Evolutionary conservation across 108 stramenopile genomes (phyloP).

Genomic region (Cyclotella kingstonii): DNA sequence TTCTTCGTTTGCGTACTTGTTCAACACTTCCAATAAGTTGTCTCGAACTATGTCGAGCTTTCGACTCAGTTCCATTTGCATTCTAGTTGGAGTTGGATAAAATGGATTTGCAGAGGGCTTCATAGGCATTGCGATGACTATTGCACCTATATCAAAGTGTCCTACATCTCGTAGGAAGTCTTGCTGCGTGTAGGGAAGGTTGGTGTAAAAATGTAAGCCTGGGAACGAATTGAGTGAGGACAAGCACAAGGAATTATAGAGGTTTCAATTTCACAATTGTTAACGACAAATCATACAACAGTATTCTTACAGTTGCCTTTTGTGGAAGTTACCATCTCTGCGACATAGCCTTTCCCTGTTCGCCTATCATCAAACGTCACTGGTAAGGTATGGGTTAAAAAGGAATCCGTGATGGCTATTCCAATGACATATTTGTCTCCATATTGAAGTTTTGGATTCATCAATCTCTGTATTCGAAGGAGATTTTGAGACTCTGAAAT

Average conservation of each 20-base stretch:
- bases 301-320: constrained; percentile 1
- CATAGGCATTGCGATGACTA: constrained; percentile 25
- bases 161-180: constrained; percentile 22
- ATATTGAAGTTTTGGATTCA: constrained; percentile 13
- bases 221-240: background rate
- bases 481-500: background rate
- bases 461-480: constrained; percentile 1
- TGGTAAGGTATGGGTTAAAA: constrained; percentile 26
- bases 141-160: constrained; percentile 22
- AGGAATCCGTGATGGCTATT: constrained; percentile 18
- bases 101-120: constrained; percentile 11
- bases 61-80: constrained; percentile 18
- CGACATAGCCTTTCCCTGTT: constrained; percentile 1
- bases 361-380: constrained; percentile 3
- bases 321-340: constrained; percentile 8
- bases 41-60: constrained; percentile 8
- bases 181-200: constrained; percentile 17
- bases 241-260: background rate
- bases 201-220: constrained; percentile 13
- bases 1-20: constrained; percentile 18
- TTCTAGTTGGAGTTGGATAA: constrained; percentile 6
- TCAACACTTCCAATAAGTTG: constrained; percentile 14
- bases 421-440: constrained; percentile 27
- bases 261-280: background rate
- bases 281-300: background rate